A percentile compares a stretch with the other conserved stretches of the same genome.
phyloP scores from a whole-genome alignment of 2,329 filamentous ascomycete genomes.

The Monilinia polystroma region DNA sequence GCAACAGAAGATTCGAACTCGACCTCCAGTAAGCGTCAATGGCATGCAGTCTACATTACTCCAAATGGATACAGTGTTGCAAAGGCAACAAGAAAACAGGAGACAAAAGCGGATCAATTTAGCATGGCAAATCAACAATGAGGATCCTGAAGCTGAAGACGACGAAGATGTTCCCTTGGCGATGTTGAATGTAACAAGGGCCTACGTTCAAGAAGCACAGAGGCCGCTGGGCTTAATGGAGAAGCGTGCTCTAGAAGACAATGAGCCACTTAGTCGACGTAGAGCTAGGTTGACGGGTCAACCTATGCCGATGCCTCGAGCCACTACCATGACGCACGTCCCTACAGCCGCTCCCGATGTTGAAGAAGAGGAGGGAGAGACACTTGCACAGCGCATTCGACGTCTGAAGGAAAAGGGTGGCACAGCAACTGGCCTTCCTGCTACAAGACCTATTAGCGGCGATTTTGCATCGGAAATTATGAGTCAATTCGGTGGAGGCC shows the following conservation, averaged over 20 bases:
- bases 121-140: conserved; percentile 72
- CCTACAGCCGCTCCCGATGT: conserved; percentile 32
- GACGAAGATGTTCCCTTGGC: conserved; percentile 90
- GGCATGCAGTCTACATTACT: conserved; percentile 91
- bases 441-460: conserved; percentile 55
- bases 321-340: conserved; percentile 36
- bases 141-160: conserved; percentile 50
- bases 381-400: conserved; percentile 63
- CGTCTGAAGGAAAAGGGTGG: conserved; percentile 58
- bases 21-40: conserved; percentile 61
- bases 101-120: conserved; percentile 76
- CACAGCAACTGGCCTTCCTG: conserved; percentile 38
- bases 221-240: conserved; percentile 75
- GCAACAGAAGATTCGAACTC: conserved; percentile 77
- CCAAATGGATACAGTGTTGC: conserved; percentile 85
- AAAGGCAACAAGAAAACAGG: conserved; percentile 75
- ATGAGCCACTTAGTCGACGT: conserved; percentile 61
- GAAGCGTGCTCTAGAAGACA: conserved; percentile 82
- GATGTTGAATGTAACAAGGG: conserved; percentile 65
- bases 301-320: conserved; percentile 29
- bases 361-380: conserved; percentile 57
- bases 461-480: conserved; percentile 70
- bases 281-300: conserved; percentile 38
- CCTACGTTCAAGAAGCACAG: conserved; percentile 50
- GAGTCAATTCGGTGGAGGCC: conserved; percentile 56